phyloP scores from a whole-genome alignment of 2,329 filamentous ascomycete genomes.

The Zymoseptoria pseudotritici region DNA sequence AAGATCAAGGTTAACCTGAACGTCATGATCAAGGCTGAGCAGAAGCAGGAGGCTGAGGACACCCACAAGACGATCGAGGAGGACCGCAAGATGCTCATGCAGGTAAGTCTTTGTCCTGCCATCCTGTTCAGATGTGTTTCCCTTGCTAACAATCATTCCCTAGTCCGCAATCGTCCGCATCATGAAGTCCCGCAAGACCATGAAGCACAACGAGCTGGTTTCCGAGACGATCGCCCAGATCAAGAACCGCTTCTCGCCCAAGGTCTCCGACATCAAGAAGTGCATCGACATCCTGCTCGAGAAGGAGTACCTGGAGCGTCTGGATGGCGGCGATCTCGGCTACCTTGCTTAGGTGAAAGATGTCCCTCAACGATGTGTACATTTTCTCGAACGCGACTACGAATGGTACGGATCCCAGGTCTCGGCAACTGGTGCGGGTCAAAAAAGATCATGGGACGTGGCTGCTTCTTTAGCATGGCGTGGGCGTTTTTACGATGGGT shows the following conservation, averaged over 20 bases:
- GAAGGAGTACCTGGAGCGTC: constrained; percentile 95
- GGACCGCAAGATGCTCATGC: constrained; percentile 89
- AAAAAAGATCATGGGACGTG: neutral
- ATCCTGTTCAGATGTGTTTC: neutral
- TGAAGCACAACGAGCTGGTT: constrained; percentile 94
- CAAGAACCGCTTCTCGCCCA: constrained; percentile 83
- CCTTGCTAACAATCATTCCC: constrained; percentile 25
- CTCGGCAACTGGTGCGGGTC: neutral
- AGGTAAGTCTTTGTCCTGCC: constrained; percentile 57
- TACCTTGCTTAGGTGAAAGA: constrained; percentile 65
- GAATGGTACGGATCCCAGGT: neutral
- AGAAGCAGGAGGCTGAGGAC: constrained; percentile 92
- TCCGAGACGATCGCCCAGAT: constrained; percentile 95
- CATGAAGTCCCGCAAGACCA: constrained; percentile 98
- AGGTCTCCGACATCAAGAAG: constrained; percentile 96
- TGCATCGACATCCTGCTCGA: constrained; percentile 97
- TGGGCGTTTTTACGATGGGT: constrained; percentile 17
- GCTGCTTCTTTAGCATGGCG: constrained; percentile 23
- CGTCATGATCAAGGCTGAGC: constrained; percentile 86
- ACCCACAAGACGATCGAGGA: constrained; percentile 99
- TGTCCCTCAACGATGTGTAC: neutral
- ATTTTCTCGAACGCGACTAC: neutral
- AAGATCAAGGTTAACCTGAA: constrained; percentile 97
- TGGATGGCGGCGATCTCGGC: constrained; percentile 89
- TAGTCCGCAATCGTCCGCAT: constrained; percentile 98